Conservation (phyloP, 371 early-diverging fungal genomes). For the Saksenaea vasiformis region DNA sequence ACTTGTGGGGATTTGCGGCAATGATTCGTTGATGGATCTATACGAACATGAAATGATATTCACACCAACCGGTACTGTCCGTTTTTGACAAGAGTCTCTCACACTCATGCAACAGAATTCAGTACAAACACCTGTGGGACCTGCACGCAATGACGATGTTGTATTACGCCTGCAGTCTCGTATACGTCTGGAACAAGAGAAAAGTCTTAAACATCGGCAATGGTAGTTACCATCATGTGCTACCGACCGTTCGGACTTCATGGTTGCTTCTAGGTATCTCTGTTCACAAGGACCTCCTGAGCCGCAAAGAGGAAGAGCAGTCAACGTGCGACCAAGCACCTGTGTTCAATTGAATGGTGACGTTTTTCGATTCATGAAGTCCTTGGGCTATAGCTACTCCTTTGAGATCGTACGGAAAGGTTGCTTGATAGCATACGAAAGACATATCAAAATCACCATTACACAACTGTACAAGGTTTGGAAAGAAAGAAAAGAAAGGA, state of each 20-base stretch:
- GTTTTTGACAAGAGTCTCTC: not conserved
- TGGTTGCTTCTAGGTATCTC: conserved; percentile 28
- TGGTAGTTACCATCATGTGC: conserved; percentile 24
- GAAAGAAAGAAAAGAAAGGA: not conserved
- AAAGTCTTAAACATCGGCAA: conserved; percentile 43
- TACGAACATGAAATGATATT: conserved; percentile 53
- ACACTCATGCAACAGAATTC: not conserved
- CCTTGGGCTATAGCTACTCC: conserved; percentile 51
- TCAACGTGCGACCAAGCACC: conserved; percentile 47
- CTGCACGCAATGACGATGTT: conserved; percentile 53
- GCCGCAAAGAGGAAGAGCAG: conserved; percentile 47
- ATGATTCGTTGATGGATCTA: conserved; percentile 38
- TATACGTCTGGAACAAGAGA: conserved; percentile 41
- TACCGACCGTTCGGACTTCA: not conserved
- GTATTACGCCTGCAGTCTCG: conserved; percentile 45
- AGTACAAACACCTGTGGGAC: conserved; percentile 54
- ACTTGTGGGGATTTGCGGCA: conserved; percentile 48
- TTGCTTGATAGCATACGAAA: conserved; percentile 42
- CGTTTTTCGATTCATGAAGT: conserved; percentile 50
- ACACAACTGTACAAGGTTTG: conserved; percentile 44
- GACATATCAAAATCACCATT: conserved; percentile 39
- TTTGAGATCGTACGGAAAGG: conserved; percentile 53
- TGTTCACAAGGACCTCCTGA: conserved; percentile 54
- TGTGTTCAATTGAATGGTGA: conserved; percentile 49
- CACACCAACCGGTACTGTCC: conserved; percentile 41